Evolutionary conservation across 768 basidiomycete genomes (phyloP).

Genomic region (Termitomyces sp.): DNA sequence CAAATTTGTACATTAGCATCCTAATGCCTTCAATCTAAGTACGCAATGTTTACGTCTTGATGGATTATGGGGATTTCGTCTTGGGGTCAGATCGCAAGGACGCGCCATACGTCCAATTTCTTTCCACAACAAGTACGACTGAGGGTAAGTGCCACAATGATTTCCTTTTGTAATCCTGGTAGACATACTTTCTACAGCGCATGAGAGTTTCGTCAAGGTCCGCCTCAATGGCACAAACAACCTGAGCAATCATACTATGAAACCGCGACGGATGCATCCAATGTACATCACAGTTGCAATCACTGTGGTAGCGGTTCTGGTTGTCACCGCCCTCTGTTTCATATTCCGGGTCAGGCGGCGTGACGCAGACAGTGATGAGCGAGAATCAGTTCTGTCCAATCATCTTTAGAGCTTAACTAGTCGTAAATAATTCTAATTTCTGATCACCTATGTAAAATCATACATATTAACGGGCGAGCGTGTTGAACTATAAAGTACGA

Average conservation of each 20-base stretch:
- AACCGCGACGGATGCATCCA: not conserved
- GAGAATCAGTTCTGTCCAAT: not conserved
- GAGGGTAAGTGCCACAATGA: constrained; percentile 25
- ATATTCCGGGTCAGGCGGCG: constrained; percentile 3
- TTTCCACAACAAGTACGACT: constrained; percentile 45
- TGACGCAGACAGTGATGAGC: not conserved
- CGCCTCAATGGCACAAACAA: constrained; percentile 28
- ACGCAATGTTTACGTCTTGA: constrained; percentile 56
- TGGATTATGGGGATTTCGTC: constrained; percentile 63
- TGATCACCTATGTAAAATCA: too few species aligned
- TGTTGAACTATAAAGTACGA: too few species aligned
- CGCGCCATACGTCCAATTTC: constrained; percentile 57
- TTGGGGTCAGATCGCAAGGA: constrained; percentile 30
- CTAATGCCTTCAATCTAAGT: constrained; percentile 29
- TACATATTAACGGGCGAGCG: too few species aligned
- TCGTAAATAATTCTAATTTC: too few species aligned
- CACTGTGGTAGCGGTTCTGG: constrained; percentile 9
- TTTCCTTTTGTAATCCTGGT: not conserved
- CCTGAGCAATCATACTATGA: constrained; percentile 10
- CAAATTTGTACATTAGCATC: not conserved
- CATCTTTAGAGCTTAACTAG: too few species aligned
- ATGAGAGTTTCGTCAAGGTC: constrained; percentile 30
- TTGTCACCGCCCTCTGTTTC: constrained; percentile 6
- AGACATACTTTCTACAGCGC: constrained; percentile 16
- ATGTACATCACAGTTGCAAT: constrained; percentile 16